Evolutionary conservation across 257 asterid genomes (phyloP), one percentile per base, ranked within the genome.

Genomic region (Osmanthus fragrans): DNA sequence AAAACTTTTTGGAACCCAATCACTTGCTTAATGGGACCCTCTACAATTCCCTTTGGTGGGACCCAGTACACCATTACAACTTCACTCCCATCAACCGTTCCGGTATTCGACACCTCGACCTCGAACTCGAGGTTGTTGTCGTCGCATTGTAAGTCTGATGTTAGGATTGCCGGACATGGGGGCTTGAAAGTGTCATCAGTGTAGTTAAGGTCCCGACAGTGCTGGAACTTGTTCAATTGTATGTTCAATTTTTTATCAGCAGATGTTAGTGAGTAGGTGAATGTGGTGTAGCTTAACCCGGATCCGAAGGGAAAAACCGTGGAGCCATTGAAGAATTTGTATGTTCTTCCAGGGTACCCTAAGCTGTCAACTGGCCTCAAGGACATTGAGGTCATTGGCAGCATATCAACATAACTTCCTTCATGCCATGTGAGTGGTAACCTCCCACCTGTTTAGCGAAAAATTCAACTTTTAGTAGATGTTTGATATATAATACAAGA

Each of bases 301-400:
- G 80, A 65, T 2, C 93, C 90, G 9, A 89, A 89, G 1, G 84
- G 84, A 37, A 80, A 89, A 0, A 89, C 84, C 0, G 65, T 77
- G 0, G 84, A 23, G 5, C 89, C 90, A 1, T 83, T 84, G 85
- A 40, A 89, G 81, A 89, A 89, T 34, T 74, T 75, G 80, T 85
- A 87, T 9, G 91, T 87, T 45, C 93, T 47, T 0, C 93, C 93
- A 0, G 92, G 92, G 79, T 83, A 88, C 0, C 84, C 84, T 3
- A 76, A 47, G 16, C 33, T 32, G 4, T 76, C 82, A 6, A 71
- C 4, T 0, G 94, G 87, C 72, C 87, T 72, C 56, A 84, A 10
- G n/a, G 49, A 75, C 87, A 84, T 79, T 3, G 84, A 79, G 7
- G 88, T 83, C 93, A 84, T 81, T 3, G 87, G 86, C n/a, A 89